Evolutionary conservation across 2,329 filamentous ascomycete species (phyloP), one percentile per base, ranked within the genome.

Genomic region (Davidsoniella eucalypti): DNA sequence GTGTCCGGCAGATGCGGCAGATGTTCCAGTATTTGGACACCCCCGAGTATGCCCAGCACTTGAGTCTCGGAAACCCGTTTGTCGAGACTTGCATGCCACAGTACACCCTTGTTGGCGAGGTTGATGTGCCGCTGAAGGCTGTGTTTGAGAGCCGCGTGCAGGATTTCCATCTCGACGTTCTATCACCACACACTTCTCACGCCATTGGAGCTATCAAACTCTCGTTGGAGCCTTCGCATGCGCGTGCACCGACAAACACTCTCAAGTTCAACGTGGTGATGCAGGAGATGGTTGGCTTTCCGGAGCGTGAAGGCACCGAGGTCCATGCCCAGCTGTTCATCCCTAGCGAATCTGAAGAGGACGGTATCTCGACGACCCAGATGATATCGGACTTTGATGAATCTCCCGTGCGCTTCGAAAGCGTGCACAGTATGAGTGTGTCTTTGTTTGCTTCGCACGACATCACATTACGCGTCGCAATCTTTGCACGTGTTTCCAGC

Each of bases 231-330:
- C 92, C 92, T 12, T 96, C 90, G 0, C 90, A 87, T 44, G 88
- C 90, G 2, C 82, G 93, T 59, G 90, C 88, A 3, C 92, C 92
- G 12, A 84, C 86, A 10, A 92, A 85, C 52, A 95, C 86, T 2
- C 69, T 96, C 52, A 98, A 96, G 62, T 98, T 98, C 68, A 98
- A 96, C 59, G 88, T 96, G 4, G 88, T 96, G 29, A 94, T 98
- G 86, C 88, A 94, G 60, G 87, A 96, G 61, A 77, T 98, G 67
- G 69, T 92, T 36, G 92, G 92, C 1, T 98, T 98, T 58, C 84
- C 92, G 0, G 92, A 98, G 65, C 79, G 90, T 55, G 92, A 98
- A 67, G 92, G 92, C 12, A 94, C 86, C 0, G 84, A 94, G 56
- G 87, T 98, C 25, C 92, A 98, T 64, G 92, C 87, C 1, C 88